Conservation (phyloP, 2,329 filamentous ascomycete genomes). For the Ophiostoma perfectum region DNA sequence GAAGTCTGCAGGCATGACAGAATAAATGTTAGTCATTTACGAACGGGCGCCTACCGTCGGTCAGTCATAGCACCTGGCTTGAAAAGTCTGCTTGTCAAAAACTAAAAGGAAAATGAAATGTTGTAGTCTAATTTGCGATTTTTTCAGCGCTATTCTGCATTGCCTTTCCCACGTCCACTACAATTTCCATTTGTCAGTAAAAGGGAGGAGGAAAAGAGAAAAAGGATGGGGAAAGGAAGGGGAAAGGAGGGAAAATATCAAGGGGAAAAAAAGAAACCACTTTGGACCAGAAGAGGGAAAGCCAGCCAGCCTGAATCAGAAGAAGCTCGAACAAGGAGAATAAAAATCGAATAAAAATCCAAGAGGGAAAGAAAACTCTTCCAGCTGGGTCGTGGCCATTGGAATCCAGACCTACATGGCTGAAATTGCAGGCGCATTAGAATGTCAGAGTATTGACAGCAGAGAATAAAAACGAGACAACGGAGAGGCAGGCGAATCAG, state of each 20-base stretch:
- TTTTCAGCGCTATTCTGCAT: slow-evolving; percentile 11
- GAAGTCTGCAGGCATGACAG: neutral
- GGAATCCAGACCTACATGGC: slow-evolving; percentile 7
- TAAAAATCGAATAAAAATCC: neutral
- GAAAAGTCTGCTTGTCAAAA: neutral
- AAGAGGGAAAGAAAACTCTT: slow-evolving; percentile 1
- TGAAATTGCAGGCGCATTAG: too few relatives aligned
- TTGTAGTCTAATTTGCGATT: neutral
- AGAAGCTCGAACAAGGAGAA: neutral
- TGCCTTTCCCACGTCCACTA: neutral
- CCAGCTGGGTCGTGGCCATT: slow-evolving; percentile 1
- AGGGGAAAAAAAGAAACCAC: neutral
- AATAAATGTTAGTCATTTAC: neutral
- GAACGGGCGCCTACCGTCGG: neutral
- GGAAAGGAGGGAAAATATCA: too few relatives aligned
- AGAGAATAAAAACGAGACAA: too few relatives aligned
- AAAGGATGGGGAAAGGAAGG: neutral
- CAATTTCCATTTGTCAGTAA: slow-evolving; percentile 2
- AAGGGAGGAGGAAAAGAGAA: neutral
- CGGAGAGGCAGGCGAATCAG: too few relatives aligned
- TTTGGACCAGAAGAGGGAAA: neutral
- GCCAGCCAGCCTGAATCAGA: neutral
- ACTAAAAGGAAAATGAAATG: neutral
- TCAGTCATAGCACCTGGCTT: neutral
- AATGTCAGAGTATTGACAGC: too few relatives aligned